Conservation (phyloP, 148 eudicot genomes). For the Fagopyrum esculentum region DNA sequence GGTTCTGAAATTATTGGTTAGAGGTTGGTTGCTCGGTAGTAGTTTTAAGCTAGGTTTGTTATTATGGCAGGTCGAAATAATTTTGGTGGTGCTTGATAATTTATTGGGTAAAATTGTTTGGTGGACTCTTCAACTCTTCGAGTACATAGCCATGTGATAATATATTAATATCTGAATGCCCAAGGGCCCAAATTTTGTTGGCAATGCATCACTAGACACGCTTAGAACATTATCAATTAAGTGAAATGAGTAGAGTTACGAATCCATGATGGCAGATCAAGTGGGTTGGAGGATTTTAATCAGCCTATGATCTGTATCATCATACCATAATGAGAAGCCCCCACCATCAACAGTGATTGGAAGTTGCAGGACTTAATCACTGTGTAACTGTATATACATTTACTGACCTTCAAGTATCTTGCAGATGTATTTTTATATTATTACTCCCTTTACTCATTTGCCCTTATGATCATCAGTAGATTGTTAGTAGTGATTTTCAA, state of each 20-base stretch:
- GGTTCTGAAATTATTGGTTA: background rate
- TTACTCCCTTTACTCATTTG: too few species aligned
- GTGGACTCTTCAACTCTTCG: background rate
- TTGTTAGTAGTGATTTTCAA: too few species aligned
- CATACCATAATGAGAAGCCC: background rate
- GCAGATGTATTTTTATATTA: background rate
- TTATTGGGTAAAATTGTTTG: background rate
- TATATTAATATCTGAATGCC: background rate
- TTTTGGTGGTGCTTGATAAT: background rate
- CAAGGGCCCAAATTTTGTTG: too few species aligned
- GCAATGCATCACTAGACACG: too few species aligned
- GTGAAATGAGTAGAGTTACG: background rate
- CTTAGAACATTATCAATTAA: background rate
- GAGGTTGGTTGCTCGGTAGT: background rate
- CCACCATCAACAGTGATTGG: background rate
- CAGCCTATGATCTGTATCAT: background rate
- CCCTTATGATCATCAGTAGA: too few species aligned
- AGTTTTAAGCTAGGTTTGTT: background rate
- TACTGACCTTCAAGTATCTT: background rate
- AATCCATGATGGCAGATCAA: background rate
- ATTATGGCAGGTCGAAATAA: background rate
- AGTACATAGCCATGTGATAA: background rate
- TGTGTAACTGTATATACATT: background rate
- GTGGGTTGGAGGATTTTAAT: background rate
- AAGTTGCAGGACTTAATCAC: background rate